Evolutionary conservation across 1,139 yeast genomes (phyloP), one percentile per base, ranked within the genome.

Genomic region (Sugiyamaella xylanicola): DNA sequence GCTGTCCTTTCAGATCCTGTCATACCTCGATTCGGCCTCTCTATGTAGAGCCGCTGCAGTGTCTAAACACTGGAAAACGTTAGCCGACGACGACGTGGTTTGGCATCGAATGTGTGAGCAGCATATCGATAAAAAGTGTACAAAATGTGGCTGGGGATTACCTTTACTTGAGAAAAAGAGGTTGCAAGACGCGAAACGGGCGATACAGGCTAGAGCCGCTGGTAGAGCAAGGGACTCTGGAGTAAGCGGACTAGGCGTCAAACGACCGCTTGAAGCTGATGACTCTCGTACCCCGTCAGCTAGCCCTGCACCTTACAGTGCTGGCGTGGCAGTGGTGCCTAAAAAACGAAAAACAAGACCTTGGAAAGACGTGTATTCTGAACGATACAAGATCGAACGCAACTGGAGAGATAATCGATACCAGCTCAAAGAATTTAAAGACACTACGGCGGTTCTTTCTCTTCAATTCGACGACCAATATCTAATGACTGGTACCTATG

Each of bases 51-150:
- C 98, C 0, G 96, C 98, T 0, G 95, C 87, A 72, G 99, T 93
- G 2, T 86, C 92, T 43, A 80, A 83, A 53, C 82, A 81, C 56
- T 93, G 99, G 99, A 85, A 88, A 67, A 76, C 77, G 53, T 75
- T 93, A 55, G 98, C 99, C 1, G 97, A 93, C 71, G 97, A 92
- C 69, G 98, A 93, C 67, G 75, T 95, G 54, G 98, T 93, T 4
- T 93, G 99, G 99, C 95, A 93, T 70, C 91, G 93, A 64, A 87
- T 93, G 93, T 93, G 99, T 71, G 97, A 91, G 70, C 99, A 93
- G 72, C 99, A 93, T 70, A 93, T 93, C 57, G 99, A 93, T 72
- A 79, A 96, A 58, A 93, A 93, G 71, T 93, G 99, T 73, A 96
- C 97, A 45, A 90, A 89, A 69, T 93, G 99, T 76, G 99, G 99